Evolutionary conservation across 2,329 filamentous ascomycete genomes (phyloP).

Genomic region (Anthostomella pinea): DNA sequence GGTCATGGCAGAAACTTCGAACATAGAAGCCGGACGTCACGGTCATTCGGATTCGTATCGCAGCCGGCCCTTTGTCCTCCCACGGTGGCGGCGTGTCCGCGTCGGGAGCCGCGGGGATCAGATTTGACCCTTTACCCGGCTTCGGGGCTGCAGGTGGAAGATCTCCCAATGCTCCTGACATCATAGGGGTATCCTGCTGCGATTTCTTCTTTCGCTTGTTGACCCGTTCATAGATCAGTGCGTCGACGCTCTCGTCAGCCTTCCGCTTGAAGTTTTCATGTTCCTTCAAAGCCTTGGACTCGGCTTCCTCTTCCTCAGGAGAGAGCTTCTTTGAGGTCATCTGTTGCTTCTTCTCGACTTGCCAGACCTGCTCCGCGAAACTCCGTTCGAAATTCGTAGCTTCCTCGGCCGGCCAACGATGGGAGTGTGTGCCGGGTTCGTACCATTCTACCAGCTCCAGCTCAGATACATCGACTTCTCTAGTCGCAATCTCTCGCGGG

Average conservation of each 20-base stretch:
- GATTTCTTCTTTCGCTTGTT: slow-evolving; percentile 36
- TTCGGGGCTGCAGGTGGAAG: slow-evolving; percentile 43
- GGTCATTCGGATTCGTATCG: slow-evolving; percentile 81
- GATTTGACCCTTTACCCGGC: slow-evolving; percentile 48
- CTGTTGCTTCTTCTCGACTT: slow-evolving; percentile 58
- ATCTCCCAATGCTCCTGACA: slow-evolving; percentile 56
- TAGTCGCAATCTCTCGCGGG: slow-evolving; percentile 77
- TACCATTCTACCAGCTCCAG: slow-evolving; percentile 82
- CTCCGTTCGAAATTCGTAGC: slow-evolving; percentile 71
- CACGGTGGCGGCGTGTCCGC: slow-evolving; percentile 52
- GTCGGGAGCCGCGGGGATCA: slow-evolving; percentile 48
- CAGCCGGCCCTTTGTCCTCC: slow-evolving; percentile 66
- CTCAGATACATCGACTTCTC: slow-evolving; percentile 74
- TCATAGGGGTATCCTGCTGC: slow-evolving; percentile 43
- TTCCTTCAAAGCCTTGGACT: slow-evolving; percentile 52
- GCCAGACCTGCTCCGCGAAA: slow-evolving; percentile 70
- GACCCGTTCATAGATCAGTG: slow-evolving; percentile 51
- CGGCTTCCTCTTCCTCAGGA: slow-evolving; percentile 53
- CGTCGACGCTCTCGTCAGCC: slow-evolving; percentile 57
- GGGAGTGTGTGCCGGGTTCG: slow-evolving; percentile 76
- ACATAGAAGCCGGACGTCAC: slow-evolving; percentile 97
- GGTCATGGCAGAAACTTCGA: slow-evolving; percentile 86
- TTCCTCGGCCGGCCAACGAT: slow-evolving; percentile 77
- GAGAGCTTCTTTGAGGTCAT: slow-evolving; percentile 47
- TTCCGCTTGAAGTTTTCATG: slow-evolving; percentile 57